phyloP scores from a whole-genome alignment of 2,329 filamentous ascomycete genomes.

The Neoscytalidium dimidiatum region DNA sequence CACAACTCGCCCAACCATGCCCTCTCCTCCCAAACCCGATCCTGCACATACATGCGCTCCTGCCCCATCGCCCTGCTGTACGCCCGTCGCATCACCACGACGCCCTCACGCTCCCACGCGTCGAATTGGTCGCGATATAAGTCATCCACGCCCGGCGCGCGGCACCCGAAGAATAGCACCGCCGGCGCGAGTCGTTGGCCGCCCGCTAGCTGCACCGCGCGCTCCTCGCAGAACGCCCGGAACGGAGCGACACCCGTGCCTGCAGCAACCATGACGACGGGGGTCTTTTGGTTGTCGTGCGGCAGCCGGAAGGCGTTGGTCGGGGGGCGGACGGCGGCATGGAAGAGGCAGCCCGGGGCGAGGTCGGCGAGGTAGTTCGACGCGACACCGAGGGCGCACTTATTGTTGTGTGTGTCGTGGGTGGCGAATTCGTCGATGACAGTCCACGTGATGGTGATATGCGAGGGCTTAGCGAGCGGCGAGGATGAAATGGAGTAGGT shows the following conservation, averaged over 20 bases:
- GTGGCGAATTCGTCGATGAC: no score
- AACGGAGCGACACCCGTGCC: constrained; percentile 35
- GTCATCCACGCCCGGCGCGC: constrained; percentile 55
- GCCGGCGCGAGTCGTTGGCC: constrained; percentile 53
- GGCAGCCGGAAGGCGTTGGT: constrained; percentile 43
- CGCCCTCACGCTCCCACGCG: constrained; percentile 34
- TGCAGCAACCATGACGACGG: constrained; percentile 49
- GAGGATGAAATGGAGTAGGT: constrained; percentile 77
- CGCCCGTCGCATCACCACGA: background rate
- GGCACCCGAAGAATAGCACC: constrained; percentile 64
- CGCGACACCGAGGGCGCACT: constrained; percentile 32
- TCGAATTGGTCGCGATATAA: constrained; percentile 60
- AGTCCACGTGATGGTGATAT: constrained; percentile 49
- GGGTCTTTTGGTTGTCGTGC: constrained; percentile 36
- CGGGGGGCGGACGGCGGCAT: constrained; percentile 34
- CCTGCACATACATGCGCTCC: constrained; percentile 57
- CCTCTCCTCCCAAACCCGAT: constrained; percentile 49
- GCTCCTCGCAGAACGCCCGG: constrained; percentile 36
- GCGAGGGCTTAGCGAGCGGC: constrained; percentile 45
- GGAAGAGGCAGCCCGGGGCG: constrained; percentile 34
- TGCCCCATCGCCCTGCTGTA: constrained; percentile 11
- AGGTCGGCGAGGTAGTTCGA: constrained; percentile 38
- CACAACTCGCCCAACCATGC: constrained; percentile 45
- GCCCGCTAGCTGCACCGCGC: constrained; percentile 22
- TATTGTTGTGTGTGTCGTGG: constrained; percentile 60